phyloP scores from a whole-genome alignment of 192 early-diverging fungal species.

The Umbelopsis sp. region DNA sequence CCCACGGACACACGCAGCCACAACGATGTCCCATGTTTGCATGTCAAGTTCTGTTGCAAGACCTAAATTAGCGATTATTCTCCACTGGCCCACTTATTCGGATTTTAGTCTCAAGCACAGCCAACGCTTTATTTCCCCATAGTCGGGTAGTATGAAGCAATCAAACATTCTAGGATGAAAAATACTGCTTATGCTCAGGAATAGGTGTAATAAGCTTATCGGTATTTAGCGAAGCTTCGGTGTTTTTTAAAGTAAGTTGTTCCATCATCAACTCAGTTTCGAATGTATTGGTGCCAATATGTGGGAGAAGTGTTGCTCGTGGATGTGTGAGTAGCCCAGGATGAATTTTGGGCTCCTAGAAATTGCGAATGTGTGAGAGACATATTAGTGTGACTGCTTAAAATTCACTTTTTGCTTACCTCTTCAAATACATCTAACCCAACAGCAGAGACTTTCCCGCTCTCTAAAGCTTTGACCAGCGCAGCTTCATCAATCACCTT shows the following conservation, averaged over 20 bases:
- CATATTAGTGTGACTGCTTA: neutral
- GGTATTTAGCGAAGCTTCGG: constrained; percentile 29
- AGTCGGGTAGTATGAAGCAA: no score
- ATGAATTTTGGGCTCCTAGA: constrained; percentile 47
- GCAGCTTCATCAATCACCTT: constrained; percentile 51
- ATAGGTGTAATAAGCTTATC: constrained; percentile 42
- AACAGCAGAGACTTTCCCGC: constrained; percentile 44
- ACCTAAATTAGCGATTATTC: no score
- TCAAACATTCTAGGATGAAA: neutral
- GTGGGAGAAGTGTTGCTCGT: constrained; percentile 45
- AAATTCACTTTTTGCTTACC: neutral
- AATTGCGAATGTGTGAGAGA: constrained; percentile 13
- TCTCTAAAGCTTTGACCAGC: constrained; percentile 48
- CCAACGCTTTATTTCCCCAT: no score
- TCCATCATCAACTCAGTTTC: constrained; percentile 49
- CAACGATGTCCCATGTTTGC: no score
- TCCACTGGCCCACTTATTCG: no score
- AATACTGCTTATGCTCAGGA: constrained; percentile 29
- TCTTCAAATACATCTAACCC: constrained; percentile 37
- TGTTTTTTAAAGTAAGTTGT: constrained; percentile 42
- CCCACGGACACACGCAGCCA: no score
- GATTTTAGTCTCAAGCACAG: no score
- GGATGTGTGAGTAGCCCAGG: constrained; percentile 45
- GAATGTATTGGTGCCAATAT: constrained; percentile 49
- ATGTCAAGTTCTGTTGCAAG: no score